Evolutionary conservation across 2,329 filamentous ascomycete species (phyloP).

Genomic region (Trichoderma sp.): DNA sequence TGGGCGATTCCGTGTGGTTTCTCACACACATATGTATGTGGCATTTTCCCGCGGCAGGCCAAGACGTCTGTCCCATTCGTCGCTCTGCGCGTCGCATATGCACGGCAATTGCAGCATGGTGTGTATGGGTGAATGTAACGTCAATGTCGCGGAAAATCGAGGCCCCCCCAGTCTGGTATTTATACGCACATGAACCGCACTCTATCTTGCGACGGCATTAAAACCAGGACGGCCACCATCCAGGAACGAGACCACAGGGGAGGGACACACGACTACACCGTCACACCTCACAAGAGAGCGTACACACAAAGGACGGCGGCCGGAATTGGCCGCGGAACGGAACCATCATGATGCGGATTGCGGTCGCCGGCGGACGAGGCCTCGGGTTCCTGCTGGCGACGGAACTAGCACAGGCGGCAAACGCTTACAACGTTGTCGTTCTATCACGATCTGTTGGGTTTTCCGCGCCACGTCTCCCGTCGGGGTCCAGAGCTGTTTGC

Average conservation of each 20-base stretch:
- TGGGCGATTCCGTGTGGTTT: constrained; percentile 22
- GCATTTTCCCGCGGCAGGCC: constrained; percentile 27
- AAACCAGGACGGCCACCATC: constrained; percentile 16
- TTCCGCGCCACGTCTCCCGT: constrained; percentile 25
- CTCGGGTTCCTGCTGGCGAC: constrained; percentile 52
- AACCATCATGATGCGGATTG: constrained; percentile 51
- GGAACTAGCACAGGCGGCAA: constrained; percentile 58
- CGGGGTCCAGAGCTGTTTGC: constrained; percentile 19
- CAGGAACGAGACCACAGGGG: background rate
- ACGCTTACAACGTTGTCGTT: constrained; percentile 69
- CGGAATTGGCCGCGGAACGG: constrained; percentile 26
- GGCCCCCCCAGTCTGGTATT: constrained; percentile 27
- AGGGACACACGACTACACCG: background rate
- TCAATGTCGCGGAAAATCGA: constrained; percentile 34
- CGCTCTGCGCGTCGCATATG: constrained; percentile 27
- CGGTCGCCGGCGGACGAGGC: constrained; percentile 51
- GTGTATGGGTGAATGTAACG: constrained; percentile 34
- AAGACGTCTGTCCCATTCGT: constrained; percentile 28
- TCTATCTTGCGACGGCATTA: constrained; percentile 25
- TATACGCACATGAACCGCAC: constrained; percentile 29
- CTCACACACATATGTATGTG: constrained; percentile 29
- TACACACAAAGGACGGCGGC: constrained; percentile 26
- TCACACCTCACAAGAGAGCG: constrained; percentile 24
- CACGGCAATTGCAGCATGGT: constrained; percentile 29
- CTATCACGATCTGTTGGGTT: constrained; percentile 57